Evolutionary conservation across 768 basidiomycete species (phyloP).

Genomic region (Pulveroboletus sp.): DNA sequence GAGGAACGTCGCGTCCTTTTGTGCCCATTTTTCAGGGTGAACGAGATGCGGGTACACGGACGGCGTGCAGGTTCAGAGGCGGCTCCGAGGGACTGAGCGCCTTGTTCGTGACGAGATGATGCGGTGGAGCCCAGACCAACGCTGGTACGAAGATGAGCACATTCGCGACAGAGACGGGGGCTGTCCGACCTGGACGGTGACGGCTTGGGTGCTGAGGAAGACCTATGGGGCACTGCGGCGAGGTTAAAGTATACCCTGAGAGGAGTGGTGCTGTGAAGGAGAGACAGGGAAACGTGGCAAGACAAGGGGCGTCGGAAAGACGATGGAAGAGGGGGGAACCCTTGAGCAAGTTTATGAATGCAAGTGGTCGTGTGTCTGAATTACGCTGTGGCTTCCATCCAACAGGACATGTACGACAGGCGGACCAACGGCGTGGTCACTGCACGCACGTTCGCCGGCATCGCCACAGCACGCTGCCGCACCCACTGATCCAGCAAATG

Average conservation of each 20-base stretch:
- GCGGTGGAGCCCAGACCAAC: background rate
- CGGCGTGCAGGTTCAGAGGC: conserved; percentile 1
- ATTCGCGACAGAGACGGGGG: background rate
- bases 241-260: conserved; percentile 5
- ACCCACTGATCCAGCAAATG: conserved; percentile 28
- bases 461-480: conserved; percentile 18
- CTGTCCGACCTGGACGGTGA: conserved; percentile 8
- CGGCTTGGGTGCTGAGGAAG: background rate
- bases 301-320: conserved; percentile 4
- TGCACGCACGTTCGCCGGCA: conserved; percentile 38
- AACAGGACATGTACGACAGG: conserved; percentile 18
- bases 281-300: background rate
- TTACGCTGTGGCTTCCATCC: conserved; percentile 23
- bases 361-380: conserved; percentile 36
- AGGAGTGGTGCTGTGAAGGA: conserved; percentile 7
- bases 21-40: conserved; percentile 38
- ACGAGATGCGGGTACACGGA: background rate
- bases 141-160: conserved; percentile 10
- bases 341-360: conserved; percentile 23
- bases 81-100: background rate
- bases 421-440: conserved; percentile 24
- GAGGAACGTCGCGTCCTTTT: conserved; percentile 76
- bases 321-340: conserved; percentile 12
- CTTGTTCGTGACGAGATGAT: conserved; percentile 1
- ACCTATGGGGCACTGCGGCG: conserved; percentile 10